Base-by-base conservation (phyloP, 768 basidiomycete species). In the Lentinula guzmanii region DNA sequence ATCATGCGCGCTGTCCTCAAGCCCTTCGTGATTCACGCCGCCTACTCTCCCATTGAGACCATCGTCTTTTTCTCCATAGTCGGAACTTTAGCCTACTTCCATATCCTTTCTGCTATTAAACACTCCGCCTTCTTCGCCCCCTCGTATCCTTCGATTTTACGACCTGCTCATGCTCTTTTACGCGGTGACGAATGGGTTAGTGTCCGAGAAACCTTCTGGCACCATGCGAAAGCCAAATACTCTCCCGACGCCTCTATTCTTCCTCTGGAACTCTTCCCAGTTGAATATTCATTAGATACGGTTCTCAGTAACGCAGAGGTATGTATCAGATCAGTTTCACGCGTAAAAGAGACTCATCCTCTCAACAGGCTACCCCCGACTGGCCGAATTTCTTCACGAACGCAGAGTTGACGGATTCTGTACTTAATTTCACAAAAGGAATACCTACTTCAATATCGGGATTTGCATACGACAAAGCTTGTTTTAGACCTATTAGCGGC, bases 41-140 rank as follows among this genome's bases (percentile, higher is more conserved):
- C 87, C 15, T 85, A 85, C 71, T 86, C 79, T 4, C 91, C 91
- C 53, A 91, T 93, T 64, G 95, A 98, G 70, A 90, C 90, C 7
- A 93, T 97, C 65, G 94, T 97, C 61, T 85, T 86, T 71, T 90
- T 93, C 78, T 92, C 87, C 72, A 85, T 95, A 68, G 72, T 95
- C 62, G 90, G 91, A 21, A 98, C 97, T 0, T 83, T 98, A 56
- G 90, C 93, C 52, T 98, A 98, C 74, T 97, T 98, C 72, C 94
- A 96, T 69, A 82, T 97, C 66, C 83, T 99, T 63, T 85, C 85
- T 60, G 90, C 91, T 57, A 90, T 98, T 70, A 95, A 95, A 68
- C 87, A 94, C 68, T 93, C 90, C 0, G 81, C 90, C 24, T 89
- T 94, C 74, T 82, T 94, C 59, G 85, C 85, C 1, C 78, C 88